Base-by-base conservation (phyloP, 1,284 basidiomycete genomes). In the Hymenochaete sp. region DNA sequence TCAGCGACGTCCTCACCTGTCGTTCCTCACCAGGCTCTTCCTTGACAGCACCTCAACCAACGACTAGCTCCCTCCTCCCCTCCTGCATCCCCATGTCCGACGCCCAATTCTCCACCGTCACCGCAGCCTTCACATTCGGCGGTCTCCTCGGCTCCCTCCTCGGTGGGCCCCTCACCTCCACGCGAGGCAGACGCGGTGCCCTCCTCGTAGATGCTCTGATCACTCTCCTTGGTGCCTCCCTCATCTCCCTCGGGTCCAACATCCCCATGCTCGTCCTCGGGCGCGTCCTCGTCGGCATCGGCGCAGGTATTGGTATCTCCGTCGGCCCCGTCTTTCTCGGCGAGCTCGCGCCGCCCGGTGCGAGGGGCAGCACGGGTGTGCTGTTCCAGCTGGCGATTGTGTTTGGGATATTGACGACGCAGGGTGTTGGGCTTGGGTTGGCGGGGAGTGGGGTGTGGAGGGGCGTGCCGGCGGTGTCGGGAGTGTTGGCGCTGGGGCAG, bases 331-430 rank as follows among this genome's bases (percentile, higher is more conserved):
- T 93, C 37, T 93, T 82, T 63, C 71, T 95, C 26, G 76, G 86
- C 7, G 84, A 90, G 58, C 80, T 93, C 10, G 78, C 90, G 0
- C 87, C 86, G 0, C 65, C 77, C 3, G 69, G 70, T 48, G 79
- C 88, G 39, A 77, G 75, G 54, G 86, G 86, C n/a, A 79, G 71
- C 43, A 67, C 88, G 49, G 86, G 84, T 77, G 53, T 43, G 70
- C 69, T 93, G 29, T 91, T 90, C n/a, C 93, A 93, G 58, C 67
- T 93, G 28, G 82, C 76, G 22, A 88, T 93, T 56, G 88, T 92
- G 26, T 58, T 87, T 36, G 90, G 90, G 16, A 84, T 93, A 51
- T 82, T 90, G 71, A 61, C 76, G 19, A 83, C 87, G 0, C 90
- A 93, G 59, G 57, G 72, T 11, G 62, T 79, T 50, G 83, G 84